Base-by-base conservation (phyloP, 148 eudicot genomes). In the Dysphania ambrosioides region DNA sequence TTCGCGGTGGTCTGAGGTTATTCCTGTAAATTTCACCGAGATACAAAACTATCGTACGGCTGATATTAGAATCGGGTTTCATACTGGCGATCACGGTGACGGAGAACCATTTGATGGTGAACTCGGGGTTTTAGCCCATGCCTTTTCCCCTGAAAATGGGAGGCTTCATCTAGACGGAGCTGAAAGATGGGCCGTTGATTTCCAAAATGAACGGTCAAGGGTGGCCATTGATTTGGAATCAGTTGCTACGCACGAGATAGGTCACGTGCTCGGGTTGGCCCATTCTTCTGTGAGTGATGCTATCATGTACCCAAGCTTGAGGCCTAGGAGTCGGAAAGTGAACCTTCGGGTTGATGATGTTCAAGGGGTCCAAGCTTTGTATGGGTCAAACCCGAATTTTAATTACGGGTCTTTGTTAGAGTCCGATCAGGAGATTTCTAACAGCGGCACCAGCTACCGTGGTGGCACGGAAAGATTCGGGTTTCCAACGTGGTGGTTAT, bases 71-170 rank as follows among this genome's bases (percentile, higher is more conserved):
- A 85, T 88, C 40, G 90, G 85, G 16, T 88, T 88, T 55, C 71
- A 75, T 56, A 34, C 40, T 0, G 90, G 90, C 1, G 86, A 88
- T 53, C 92, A 88, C 79, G 92, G 92, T 1, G 90, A 88, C 34
- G 92, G 89, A n/a, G 88, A 86, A 62, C 81, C 89, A 21, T 88
- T 88, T 70, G 92, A 88, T n/a, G 92, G 92, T 2, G 84, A 82
- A 0, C 21, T 86, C 30, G 92, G 92, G 2, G 77, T 85, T 3
- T 67, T 88, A 32, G 92, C 86, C 0, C 90, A 86, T 57, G 85
- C 90, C 0, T 88, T 87, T 70, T 85, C 87, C 21, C 92, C 92
- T 6, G 82, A 83, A 16, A 87, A 82, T 58, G 92, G 92, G 42
- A 60, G 84, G 74, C 76, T 87, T 29, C 90, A 86, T 53, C 66